A percentile compares a stretch with the other conserved stretches of the same genome.
Evolutionary conservation across 2,329 filamentous ascomycete species (phyloP).

Genomic region (Apiospora pterosperma): DNA sequence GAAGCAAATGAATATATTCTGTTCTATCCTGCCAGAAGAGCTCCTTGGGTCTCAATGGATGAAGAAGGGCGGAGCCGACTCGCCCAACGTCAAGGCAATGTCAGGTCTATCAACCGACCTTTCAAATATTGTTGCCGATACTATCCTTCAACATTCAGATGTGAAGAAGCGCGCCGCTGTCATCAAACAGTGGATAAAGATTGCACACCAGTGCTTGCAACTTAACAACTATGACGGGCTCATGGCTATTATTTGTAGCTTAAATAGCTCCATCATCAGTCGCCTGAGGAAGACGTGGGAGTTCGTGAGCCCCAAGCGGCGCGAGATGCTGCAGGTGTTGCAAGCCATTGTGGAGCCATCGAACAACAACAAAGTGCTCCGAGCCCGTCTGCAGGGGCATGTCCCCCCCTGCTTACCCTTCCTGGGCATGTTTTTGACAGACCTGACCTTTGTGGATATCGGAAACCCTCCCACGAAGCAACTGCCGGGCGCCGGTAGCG

Average conservation of each 20-base stretch:
- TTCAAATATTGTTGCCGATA: slow-evolving; percentile 89
- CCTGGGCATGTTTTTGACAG: slow-evolving; percentile 92
- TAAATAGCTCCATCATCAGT: slow-evolving; percentile 88
- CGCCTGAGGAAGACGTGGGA: slow-evolving; percentile 93
- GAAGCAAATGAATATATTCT: slow-evolving; percentile 89
- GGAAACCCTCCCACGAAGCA: slow-evolving; percentile 86
- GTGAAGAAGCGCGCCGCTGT: slow-evolving; percentile 85
- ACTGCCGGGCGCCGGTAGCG: slow-evolving; percentile 53
- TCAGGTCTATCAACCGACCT: slow-evolving; percentile 88
- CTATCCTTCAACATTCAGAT: slow-evolving; percentile 83
- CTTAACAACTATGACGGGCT: slow-evolving; percentile 94
- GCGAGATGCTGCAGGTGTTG: slow-evolving; percentile 72
- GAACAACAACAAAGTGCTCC: slow-evolving; percentile 86
- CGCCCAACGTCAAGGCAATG: slow-evolving; percentile 91
- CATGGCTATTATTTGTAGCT: slow-evolving; percentile 93
- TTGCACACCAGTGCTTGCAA: slow-evolving; percentile 80
- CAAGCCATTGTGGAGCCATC: slow-evolving; percentile 84
- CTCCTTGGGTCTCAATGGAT: slow-evolving; percentile 91
- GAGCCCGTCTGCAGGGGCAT: slow-evolving; percentile 78
- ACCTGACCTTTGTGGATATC: slow-evolving; percentile 92
- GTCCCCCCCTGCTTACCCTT: slow-evolving; percentile 93
- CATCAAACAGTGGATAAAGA: slow-evolving; percentile 98
- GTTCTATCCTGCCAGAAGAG: slow-evolving; percentile 87
- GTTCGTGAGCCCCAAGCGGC: slow-evolving; percentile 76
- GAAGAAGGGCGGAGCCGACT: slow-evolving; percentile 75